Conservation (phyloP, 73 alveolate genomes). For the Blepharisma stoltei region DNA sequence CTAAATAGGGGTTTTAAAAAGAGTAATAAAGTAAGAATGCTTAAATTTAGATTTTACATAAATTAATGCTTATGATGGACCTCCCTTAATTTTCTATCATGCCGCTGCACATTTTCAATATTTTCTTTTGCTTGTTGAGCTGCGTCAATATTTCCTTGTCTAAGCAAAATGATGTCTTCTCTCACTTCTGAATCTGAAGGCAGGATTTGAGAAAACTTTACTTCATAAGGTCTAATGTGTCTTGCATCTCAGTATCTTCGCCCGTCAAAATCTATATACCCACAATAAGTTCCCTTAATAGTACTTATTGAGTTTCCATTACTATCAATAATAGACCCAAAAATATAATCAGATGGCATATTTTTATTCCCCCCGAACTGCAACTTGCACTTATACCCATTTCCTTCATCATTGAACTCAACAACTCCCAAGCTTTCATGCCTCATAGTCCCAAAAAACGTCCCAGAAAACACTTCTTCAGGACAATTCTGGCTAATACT, state of each 20-base stretch:
- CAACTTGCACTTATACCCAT: constrained; percentile 33
- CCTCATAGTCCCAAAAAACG: constrained; percentile 55
- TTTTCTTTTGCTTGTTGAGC: constrained; percentile 74
- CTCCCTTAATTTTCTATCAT: constrained; percentile 61
- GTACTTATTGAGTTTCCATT: constrained; percentile 47
- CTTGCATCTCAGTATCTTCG: constrained; percentile 87
- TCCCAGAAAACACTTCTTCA: constrained; percentile 52
- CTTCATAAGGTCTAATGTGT: constrained; percentile 27
- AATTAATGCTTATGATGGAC: neutral
- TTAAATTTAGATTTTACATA: no score
- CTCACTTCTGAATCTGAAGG: constrained; percentile 70
- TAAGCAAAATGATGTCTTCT: constrained; percentile 50
- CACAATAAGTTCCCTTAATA: constrained; percentile 76
- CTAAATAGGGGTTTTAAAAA: no score
- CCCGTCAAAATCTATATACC: constrained; percentile 81
- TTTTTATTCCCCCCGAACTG: constrained; percentile 50
- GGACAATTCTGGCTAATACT: constrained; percentile 34
- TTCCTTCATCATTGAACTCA: constrained; percentile 39
- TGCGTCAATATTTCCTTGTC: constrained; percentile 58
- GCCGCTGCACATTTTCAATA: constrained; percentile 61
- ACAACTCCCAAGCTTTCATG: constrained; percentile 46
- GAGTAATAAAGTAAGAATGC: no score
- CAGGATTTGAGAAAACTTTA: constrained; percentile 8
- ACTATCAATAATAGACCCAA: constrained; percentile 70
- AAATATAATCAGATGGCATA: constrained; percentile 76